Evolutionary conservation across 345 rosid species (phyloP).

Genomic region (Murraya koenigii): DNA sequence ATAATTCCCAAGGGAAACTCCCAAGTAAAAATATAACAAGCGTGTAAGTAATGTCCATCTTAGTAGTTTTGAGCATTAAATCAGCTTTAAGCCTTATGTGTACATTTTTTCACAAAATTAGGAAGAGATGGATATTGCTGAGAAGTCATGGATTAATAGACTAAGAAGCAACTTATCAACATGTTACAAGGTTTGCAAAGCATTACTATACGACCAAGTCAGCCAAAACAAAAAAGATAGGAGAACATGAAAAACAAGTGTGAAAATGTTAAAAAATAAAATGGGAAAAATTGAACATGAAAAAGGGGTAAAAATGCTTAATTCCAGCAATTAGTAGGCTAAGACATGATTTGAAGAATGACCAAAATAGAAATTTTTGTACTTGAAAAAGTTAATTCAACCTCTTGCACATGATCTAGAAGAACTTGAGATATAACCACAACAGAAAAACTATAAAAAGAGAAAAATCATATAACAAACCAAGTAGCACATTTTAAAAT

Average conservation of each 20-base stretch:
- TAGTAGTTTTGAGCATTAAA: too few relatives aligned
- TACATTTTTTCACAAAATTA: too few relatives aligned
- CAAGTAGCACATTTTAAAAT: background rate
- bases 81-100: too few relatives aligned
- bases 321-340: background rate
- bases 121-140: too few relatives aligned
- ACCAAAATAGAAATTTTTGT: background rate
- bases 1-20: too few relatives aligned
- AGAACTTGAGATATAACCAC: background rate
- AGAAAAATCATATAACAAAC: background rate
- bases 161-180: background rate
- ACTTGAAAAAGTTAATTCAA: background rate
- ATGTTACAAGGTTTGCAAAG: background rate
- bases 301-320: background rate
- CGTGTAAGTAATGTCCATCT: too few relatives aligned
- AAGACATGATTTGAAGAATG: background rate
- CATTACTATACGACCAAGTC: background rate
- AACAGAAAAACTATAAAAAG: background rate
- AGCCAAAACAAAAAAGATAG: background rate
- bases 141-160: background rate
- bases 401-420: background rate
- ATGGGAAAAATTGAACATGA: background rate
- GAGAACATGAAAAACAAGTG: background rate
- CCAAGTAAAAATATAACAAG: too few relatives aligned
- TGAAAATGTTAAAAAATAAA: background rate